Conservation (phyloP, 2,329 filamentous ascomycete species). For the Phyllosticta citriasiana region DNA sequence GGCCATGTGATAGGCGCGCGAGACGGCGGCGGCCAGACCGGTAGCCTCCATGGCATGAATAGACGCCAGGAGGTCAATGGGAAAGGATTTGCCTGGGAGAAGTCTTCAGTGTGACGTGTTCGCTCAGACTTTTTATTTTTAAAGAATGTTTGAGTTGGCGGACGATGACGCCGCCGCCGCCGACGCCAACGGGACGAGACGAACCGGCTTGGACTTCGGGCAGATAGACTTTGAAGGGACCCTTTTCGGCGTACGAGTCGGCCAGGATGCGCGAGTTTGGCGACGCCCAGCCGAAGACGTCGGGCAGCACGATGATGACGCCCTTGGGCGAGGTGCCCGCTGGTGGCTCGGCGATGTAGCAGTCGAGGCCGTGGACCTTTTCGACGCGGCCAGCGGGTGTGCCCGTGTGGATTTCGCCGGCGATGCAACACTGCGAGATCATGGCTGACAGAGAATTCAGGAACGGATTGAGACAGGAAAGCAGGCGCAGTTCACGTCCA, state of each 20-base stretch:
- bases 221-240: conserved; percentile 20
- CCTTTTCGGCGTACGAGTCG: conserved; percentile 24
- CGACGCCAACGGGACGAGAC: background rate
- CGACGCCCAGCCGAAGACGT: conserved; percentile 28
- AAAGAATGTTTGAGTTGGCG: background rate
- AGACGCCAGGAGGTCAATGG: conserved; percentile 16
- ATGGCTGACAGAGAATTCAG: background rate
- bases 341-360: conserved; percentile 27
- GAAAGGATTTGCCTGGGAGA: background rate
- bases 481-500: background rate
- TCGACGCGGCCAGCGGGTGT: conserved; percentile 23
- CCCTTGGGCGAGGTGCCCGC: conserved; percentile 20
- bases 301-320: conserved; percentile 29
- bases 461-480: background rate
- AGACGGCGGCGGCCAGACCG: conserved; percentile 21
- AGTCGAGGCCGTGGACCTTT: conserved; percentile 27
- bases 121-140: background rate
- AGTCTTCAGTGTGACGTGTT: background rate
- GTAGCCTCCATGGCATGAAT: conserved; percentile 20
- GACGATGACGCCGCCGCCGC: background rate
- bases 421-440: conserved; percentile 22
- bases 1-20: conserved; percentile 20
- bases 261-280: conserved; percentile 29
- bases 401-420: conserved; percentile 28
- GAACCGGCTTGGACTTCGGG: conserved; percentile 22